phyloP scores from a whole-genome alignment of 2,329 filamentous ascomycete species.

The Venturia oleaginea region DNA sequence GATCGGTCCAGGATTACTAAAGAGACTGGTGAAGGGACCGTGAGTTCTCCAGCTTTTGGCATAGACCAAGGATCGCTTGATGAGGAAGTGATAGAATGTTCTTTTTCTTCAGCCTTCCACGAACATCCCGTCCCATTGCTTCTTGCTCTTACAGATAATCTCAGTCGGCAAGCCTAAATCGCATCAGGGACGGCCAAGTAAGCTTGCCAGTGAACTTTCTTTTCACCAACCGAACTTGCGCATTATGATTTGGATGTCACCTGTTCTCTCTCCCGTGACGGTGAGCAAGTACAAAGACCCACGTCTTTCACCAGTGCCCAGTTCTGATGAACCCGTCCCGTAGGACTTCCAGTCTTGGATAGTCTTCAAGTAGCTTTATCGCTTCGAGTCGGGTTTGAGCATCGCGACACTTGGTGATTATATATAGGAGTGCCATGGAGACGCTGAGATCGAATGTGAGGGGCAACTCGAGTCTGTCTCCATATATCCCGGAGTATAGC shows the following conservation, averaged over 20 bases:
- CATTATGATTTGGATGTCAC: neutral
- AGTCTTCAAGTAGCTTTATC: constrained; percentile 2
- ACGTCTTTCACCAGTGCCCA: neutral
- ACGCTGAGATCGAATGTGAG: constrained; percentile 23
- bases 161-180: too few relatives aligned
- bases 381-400: constrained; percentile 5
- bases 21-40: too few relatives aligned
- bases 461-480: neutral
- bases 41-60: too few relatives aligned
- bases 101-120: too few relatives aligned
- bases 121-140: too few relatives aligned
- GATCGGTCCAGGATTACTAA: too few relatives aligned
- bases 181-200: too few relatives aligned
- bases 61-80: too few relatives aligned
- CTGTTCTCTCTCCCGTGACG: neutral
- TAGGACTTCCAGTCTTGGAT: constrained; percentile 10
- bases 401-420: constrained; percentile 19
- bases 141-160: too few relatives aligned
- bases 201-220: neutral
- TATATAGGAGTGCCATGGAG: constrained; percentile 21
- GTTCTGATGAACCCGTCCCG: constrained; percentile 7
- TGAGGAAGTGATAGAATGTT: too few relatives aligned
- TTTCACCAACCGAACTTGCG: neutral
- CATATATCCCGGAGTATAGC: neutral
- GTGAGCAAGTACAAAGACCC: neutral